Evolutionary conservation across 2,329 filamentous ascomycete species (phyloP).

Genomic region (Cercospora brassicicola): DNA sequence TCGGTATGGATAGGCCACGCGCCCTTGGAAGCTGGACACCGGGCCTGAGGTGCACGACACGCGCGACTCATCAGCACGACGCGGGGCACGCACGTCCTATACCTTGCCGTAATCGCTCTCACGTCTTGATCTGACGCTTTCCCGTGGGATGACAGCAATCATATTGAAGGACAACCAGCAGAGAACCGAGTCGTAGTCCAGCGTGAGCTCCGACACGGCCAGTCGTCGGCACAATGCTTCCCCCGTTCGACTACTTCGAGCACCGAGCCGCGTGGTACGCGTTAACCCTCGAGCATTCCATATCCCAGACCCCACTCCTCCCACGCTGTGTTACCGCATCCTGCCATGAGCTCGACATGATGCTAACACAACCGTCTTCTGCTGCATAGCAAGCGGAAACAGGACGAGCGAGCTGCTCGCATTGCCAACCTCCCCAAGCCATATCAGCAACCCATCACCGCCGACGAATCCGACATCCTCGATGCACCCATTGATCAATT

Average conservation of each 20-base stretch:
- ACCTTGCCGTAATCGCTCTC: neutral
- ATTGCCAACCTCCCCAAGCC: conserved; percentile 65
- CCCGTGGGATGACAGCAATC: neutral
- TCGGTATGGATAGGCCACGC: neutral
- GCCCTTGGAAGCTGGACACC: neutral
- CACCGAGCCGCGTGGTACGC: conserved; percentile 70
- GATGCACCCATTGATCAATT: conserved; percentile 73
- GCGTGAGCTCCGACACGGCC: neutral
- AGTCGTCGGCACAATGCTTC: conserved; percentile 31
- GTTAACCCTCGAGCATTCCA: conserved; percentile 9
- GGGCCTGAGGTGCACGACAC: neutral
- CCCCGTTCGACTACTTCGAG: conserved; percentile 65
- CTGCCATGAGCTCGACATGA: neutral
- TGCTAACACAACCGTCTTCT: conserved; percentile 1
- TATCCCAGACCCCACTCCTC: conserved; percentile 17
- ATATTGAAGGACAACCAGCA: neutral
- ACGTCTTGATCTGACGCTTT: neutral
- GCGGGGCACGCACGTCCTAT: neutral
- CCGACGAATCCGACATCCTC: conserved; percentile 66
- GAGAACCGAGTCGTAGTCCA: neutral
- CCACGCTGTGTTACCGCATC: conserved; percentile 16
- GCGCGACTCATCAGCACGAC: neutral
- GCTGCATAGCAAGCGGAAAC: conserved; percentile 68
- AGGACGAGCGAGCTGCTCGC: conserved; percentile 68
- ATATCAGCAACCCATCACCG: conserved; percentile 67